Conservation (phyloP, 2,329 filamentous ascomycete species). For the Claviceps africana region DNA sequence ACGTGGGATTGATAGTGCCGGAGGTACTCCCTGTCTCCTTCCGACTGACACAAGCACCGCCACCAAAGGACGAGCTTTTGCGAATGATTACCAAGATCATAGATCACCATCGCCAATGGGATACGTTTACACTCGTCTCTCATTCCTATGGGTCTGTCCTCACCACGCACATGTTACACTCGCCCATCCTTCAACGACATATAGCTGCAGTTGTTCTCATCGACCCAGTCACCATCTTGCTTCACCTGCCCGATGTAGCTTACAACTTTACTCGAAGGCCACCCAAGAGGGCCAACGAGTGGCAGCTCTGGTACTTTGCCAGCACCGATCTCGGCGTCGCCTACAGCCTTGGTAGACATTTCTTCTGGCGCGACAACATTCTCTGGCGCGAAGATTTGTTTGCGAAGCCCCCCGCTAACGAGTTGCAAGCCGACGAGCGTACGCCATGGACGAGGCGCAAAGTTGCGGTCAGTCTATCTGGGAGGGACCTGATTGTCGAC, state of each 20-base stretch:
- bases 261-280: slow-evolving; percentile 52
- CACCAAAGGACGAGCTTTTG: slow-evolving; percentile 38
- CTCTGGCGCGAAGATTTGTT: slow-evolving; percentile 54
- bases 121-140: slow-evolving; percentile 43
- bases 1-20: slow-evolving; percentile 49
- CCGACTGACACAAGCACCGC: slow-evolving; percentile 41
- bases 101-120: slow-evolving; percentile 38
- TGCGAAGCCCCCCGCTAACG: neutral
- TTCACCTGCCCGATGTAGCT: slow-evolving; percentile 56
- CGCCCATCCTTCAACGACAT: slow-evolving; percentile 31
- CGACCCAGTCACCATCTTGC: slow-evolving; percentile 51
- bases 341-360: slow-evolving; percentile 48
- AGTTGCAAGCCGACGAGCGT: neutral
- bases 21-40: slow-evolving; percentile 54
- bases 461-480: slow-evolving; percentile 45
- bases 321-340: slow-evolving; percentile 53
- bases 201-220: slow-evolving; percentile 34
- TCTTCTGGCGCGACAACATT: slow-evolving; percentile 60
- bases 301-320: slow-evolving; percentile 57
- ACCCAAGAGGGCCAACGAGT: slow-evolving; percentile 49
- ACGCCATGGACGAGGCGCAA: slow-evolving; percentile 11
- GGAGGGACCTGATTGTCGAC: slow-evolving; percentile 51
- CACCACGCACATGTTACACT: slow-evolving; percentile 45
- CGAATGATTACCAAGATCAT: slow-evolving; percentile 43
- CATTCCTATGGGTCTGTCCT: slow-evolving; percentile 54